A percentile compares a stretch with the other conserved stretches of the same genome.
These are phyloP conservation scores for Colletotrichum acutatum DNA, from an alignment of 2,329 filamentous ascomycete genomes.

Conservation along the genomic window DNA sequence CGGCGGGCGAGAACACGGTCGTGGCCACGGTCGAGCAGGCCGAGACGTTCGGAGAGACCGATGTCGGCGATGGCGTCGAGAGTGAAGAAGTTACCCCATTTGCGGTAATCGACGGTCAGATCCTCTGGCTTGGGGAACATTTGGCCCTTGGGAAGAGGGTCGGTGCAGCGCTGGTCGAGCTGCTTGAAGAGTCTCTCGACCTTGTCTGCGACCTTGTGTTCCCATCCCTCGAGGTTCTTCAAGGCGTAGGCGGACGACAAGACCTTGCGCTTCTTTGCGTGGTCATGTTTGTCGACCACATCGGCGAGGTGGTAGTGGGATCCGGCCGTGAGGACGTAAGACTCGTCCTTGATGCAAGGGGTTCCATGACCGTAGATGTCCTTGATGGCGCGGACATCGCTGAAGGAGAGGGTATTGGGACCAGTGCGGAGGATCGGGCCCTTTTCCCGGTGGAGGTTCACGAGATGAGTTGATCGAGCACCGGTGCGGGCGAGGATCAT, in stretches of 20 bases:
- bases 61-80: slow-evolving; percentile 68
- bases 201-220: slow-evolving; percentile 65
- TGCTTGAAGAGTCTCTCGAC: slow-evolving; percentile 54
- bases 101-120: slow-evolving; percentile 60
- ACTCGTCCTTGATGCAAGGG: slow-evolving; percentile 59
- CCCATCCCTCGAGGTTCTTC: slow-evolving; percentile 65
- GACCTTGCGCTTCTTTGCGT: slow-evolving; percentile 61
- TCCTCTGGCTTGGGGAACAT: slow-evolving; percentile 46
- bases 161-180: slow-evolving; percentile 54
- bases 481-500: slow-evolving; percentile 55
- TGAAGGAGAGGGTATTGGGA: slow-evolving; percentile 55
- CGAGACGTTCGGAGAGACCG: slow-evolving; percentile 61
- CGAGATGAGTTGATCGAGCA: slow-evolving; percentile 54
- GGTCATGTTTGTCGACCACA: slow-evolving; percentile 61
- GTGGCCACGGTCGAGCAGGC: slow-evolving; percentile 61
- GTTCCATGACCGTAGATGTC: slow-evolving; percentile 63
- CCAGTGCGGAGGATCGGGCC: slow-evolving; percentile 56
- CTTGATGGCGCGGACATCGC: slow-evolving; percentile 54
- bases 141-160: slow-evolving; percentile 45
- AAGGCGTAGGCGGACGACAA: slow-evolving; percentile 62
- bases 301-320: slow-evolving; percentile 64
- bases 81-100: slow-evolving; percentile 66
- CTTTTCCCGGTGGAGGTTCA: slow-evolving; percentile 55
- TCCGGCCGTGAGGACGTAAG: slow-evolving; percentile 57
- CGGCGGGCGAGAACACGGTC: slow-evolving; percentile 55